Evolutionary conservation across 2,329 filamentous ascomycete genomes (phyloP), one percentile per base, ranked within the genome.

Genomic region (Aspergillus ruber): DNA sequence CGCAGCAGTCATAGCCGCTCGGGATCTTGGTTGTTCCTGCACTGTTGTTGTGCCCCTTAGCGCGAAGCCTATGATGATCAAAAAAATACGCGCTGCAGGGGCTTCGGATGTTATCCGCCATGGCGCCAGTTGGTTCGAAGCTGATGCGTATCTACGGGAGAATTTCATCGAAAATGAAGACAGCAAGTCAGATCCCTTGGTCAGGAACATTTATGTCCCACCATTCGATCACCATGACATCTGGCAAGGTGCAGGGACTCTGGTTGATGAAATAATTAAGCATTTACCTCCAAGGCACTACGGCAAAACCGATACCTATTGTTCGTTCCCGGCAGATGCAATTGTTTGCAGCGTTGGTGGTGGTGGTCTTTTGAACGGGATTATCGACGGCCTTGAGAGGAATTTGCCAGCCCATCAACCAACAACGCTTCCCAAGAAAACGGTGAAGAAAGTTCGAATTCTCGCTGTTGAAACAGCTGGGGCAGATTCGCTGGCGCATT

Each of bases 261-360:
- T 72, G 54, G 44, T 71, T 18, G 48, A 57, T 25, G 69, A 72
- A 54, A 58, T 71, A 18, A 55, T 57, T 18, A 36, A 35, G n/a
- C 69, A 71, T 44, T 51, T 71, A 27, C 62, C 65, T 0, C 45
- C 53, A 9, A 48, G 52, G 43, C 51, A 47, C 42, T 44, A 50
- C 12, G 42, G 21, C 6, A 12, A 39, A 6, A 35, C 46, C 3
- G 29, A 6, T 6, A 20, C 20, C 20, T 20, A 20, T 20, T 20
- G 20, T 20, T 40, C 15, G 1, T 67, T 67, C 32, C 70, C 72
- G 2, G 78, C 86, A 2, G 82, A 89, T 60, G 85, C 75, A 17
- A 74, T 94, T n/a, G 77, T 90, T 42, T 90, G 85, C 66, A 84
- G 77, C 48, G 85, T 90, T 25, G 88, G 88, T 9, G 88, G 88